Percentiles rank a stretch among this genome's conserved stretches.
Evolutionary conservation across 23 red algal species (phyloP).

Genomic region (Gracilaria gracilis): DNA sequence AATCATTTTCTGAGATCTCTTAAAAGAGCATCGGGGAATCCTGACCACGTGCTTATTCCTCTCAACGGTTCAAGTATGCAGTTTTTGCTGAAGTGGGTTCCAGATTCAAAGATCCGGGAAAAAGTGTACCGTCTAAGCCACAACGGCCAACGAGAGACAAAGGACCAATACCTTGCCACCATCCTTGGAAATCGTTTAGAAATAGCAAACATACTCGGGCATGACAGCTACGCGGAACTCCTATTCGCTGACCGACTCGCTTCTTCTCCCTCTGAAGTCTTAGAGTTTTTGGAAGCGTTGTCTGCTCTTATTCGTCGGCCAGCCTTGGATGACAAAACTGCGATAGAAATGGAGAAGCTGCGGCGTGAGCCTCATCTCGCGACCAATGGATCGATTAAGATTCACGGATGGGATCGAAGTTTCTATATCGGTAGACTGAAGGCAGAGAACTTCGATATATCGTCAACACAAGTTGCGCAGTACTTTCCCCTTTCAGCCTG

Average conservation of each 20-base stretch:
- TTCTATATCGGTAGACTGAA: constrained; percentile 76
- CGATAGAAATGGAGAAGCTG: constrained; percentile 58
- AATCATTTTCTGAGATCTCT: constrained; percentile 20
- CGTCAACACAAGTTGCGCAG: constrained; percentile 36
- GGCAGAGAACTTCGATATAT: constrained; percentile 56
- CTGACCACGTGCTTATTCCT: constrained; percentile 31
- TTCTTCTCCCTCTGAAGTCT: constrained; percentile 58
- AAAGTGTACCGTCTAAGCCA: constrained; percentile 48
- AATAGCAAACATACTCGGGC: constrained; percentile 54
- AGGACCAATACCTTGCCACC: constrained; percentile 26
- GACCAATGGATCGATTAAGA: constrained; percentile 9
- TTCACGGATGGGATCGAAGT: constrained; percentile 74
- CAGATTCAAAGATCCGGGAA: constrained; percentile 51
- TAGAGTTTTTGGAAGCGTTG: constrained; percentile 45
- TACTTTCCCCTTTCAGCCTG: constrained; percentile 79
- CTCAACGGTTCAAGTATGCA: constrained; percentile 25
- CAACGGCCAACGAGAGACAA: constrained; percentile 2
- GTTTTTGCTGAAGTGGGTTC: constrained; percentile 68
- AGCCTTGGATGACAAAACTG: constrained; percentile 30
- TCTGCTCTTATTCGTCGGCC: constrained; percentile 36
- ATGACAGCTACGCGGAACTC: constrained; percentile 54
- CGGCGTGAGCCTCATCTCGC: constrained; percentile 53
- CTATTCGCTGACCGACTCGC: constrained; percentile 62
- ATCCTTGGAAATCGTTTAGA: constrained; percentile 41
- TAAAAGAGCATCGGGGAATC: constrained; percentile 8